Base-by-base conservation (phyloP, 805 yeast species). In the Metschnikowia borealis region DNA sequence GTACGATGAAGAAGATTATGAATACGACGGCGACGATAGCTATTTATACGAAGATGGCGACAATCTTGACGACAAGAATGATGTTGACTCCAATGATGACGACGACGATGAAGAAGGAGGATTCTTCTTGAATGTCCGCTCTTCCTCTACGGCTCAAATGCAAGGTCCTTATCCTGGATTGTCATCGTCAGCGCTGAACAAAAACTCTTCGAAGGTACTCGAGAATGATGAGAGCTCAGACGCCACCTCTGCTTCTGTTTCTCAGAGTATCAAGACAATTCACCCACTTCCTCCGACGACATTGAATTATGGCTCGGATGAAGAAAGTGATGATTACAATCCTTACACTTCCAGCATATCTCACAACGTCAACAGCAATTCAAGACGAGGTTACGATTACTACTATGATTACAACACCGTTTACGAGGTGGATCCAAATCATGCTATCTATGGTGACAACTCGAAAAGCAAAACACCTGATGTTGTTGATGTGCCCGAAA, bases 261-360 rank as follows among this genome's bases (percentile, higher is more conserved):
- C 68, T 17, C 69, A 63, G 53, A 54, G 60, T 13, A 54, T 64
- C 47, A 78, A 79, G 40, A 86, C 89, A 10, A 90, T 91, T 55
- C 89, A 89, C 35, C 73, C 82, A 40, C 69, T 92, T 47, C 97
- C 98, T 2, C 84, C 97, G 2, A 90, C 98, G 0, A 83, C 89
- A 0, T 77, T 92, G 49, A 90, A 91, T 63, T 81, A 82, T 63
- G 88, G 89, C 6, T 81, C 87, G 4, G 72, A 79, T 6, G 83
- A 79, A 47, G 84, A 80, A 51, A 82, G 83, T 54, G 85, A 82
- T 51, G 85, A 80, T 43, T 84, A 80, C 50, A 54, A 71, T 52
- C 75, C 75, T 1, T 73, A 73, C 60, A 73, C 76, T 11, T 63
- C 79, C 55, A 75, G 84, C 62, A 77, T 84, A 45, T 83, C 89